Percentiles rank a stretch among this genome's conserved stretches.
These are phyloP conservation scores for Acer negundo DNA, from an alignment of 345 rosid species.

Conservation along the genomic window DNA sequence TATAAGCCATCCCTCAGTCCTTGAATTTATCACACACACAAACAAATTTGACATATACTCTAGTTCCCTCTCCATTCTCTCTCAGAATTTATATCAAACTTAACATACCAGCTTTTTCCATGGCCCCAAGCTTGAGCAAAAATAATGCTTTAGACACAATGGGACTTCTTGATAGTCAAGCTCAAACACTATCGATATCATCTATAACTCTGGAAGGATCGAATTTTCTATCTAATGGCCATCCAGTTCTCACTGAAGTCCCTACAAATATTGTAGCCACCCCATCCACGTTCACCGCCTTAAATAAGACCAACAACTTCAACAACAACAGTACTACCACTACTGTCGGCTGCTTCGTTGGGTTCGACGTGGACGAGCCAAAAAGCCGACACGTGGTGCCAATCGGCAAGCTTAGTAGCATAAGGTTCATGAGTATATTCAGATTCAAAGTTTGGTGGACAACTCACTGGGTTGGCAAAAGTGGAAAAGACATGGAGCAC, in stretches of 20 bases:
- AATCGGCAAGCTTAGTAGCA: slow-evolving; percentile 25
- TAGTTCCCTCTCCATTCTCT: neutral
- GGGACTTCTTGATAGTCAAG: neutral
- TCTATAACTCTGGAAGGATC: slow-evolving; percentile 20
- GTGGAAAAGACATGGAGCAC: slow-evolving; percentile 36
- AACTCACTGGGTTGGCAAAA: slow-evolving; percentile 41
- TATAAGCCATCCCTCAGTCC: neutral
- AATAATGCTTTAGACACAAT: neutral
- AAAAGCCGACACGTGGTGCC: slow-evolving; percentile 25
- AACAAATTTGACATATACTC: neutral
- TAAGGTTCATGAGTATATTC: slow-evolving; percentile 44
- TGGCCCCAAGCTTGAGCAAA: slow-evolving; percentile 36
- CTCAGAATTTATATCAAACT: neutral
- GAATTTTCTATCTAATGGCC: slow-evolving; percentile 27
- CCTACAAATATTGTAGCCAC: slow-evolving; percentile 20
- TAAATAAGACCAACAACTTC: slow-evolving; percentile 2
- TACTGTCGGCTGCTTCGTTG: slow-evolving; percentile 31
- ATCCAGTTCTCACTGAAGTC: slow-evolving; percentile 27
- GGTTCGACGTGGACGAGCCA: slow-evolving; percentile 29
- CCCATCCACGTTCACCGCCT: slow-evolving; percentile 8
- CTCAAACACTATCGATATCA: neutral
- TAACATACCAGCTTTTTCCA: neutral
- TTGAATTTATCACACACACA: neutral
- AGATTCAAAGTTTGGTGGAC: slow-evolving; percentile 55
- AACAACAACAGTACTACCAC: too few relatives aligned